Evolutionary conservation across 2,329 filamentous ascomycete species (phyloP).

Genomic region (Fusarium abutilonis): DNA sequence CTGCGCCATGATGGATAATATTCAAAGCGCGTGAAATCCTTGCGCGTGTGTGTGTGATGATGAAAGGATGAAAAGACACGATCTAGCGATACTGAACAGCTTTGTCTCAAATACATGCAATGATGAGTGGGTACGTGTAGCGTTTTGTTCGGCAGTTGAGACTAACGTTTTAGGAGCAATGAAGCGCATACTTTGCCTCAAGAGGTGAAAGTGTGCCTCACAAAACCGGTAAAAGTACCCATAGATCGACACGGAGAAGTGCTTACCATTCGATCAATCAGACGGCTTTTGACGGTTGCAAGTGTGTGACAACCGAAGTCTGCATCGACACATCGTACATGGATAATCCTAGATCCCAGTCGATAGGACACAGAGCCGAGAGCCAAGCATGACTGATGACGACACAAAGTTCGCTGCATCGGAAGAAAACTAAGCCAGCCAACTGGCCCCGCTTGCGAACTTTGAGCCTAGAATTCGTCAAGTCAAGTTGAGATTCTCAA

Average conservation of each 20-base stretch:
- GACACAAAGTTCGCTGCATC: too few relatives aligned
- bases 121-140: background rate
- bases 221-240: background rate
- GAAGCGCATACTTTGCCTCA: background rate
- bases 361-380: too few relatives aligned
- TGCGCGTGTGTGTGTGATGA: background rate
- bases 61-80: background rate
- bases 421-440: too few relatives aligned
- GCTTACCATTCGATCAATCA: constrained; percentile 30
- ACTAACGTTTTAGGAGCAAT: background rate
- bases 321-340: too few relatives aligned
- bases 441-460: too few relatives aligned
- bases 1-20: constrained; percentile 7
- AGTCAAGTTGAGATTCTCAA: too few relatives aligned
- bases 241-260: constrained; percentile 1
- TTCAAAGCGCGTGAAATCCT: background rate
- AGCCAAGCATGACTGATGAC: too few relatives aligned
- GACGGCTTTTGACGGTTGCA: constrained; percentile 1
- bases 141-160: background rate
- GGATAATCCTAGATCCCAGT: too few relatives aligned
- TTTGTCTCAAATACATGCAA: background rate
- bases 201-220: background rate
- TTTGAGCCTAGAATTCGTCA: too few relatives aligned
- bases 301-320: background rate
- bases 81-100: background rate